A percentile compares a stretch with the other conserved stretches of the same genome.
phyloP scores from a whole-genome alignment of 192 early-diverging fungal species.

The Thoreauomyces humboldtii region DNA sequence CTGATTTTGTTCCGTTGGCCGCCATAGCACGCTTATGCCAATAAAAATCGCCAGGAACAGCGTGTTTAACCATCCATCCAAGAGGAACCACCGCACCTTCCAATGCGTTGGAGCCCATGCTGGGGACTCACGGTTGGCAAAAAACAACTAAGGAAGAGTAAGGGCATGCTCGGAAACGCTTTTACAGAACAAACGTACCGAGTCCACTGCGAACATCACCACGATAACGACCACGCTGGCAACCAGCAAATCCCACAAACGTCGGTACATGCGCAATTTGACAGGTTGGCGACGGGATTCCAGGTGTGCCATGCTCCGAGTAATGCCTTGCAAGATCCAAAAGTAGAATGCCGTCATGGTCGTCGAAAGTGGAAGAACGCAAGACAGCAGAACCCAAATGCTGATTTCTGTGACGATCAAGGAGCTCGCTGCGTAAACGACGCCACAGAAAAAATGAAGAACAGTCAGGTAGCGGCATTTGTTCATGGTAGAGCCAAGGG shows the following conservation, averaged over 20 bases:
- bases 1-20: slow-evolving; percentile 88
- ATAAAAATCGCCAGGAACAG: slow-evolving; percentile 79
- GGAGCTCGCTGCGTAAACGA: slow-evolving; percentile 80
- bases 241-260: slow-evolving; percentile 73
- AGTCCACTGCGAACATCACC: slow-evolving; percentile 80
- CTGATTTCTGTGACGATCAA: slow-evolving; percentile 67
- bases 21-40: slow-evolving; percentile 83
- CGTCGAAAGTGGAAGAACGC: slow-evolving; percentile 83
- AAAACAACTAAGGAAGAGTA: slow-evolving; percentile 34
- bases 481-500: slow-evolving; percentile 86
- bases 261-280: slow-evolving; percentile 87
- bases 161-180: neutral
- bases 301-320: slow-evolving; percentile 41
- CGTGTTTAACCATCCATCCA: slow-evolving; percentile 91
- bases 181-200: slow-evolving; percentile 45
- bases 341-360: slow-evolving; percentile 93
- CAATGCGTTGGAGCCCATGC: slow-evolving; percentile 76
- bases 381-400: slow-evolving; percentile 64
- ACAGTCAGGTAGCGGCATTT: slow-evolving; percentile 74
- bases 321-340: slow-evolving; percentile 78
- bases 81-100: slow-evolving; percentile 85
- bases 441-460: slow-evolving; percentile 84
- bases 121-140: slow-evolving; percentile 57
- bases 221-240: slow-evolving; percentile 71
- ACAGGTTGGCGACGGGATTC: slow-evolving; percentile 79